Evolutionary conservation across 306 rosid species (phyloP).

Genomic region (Castanea mollissima): DNA sequence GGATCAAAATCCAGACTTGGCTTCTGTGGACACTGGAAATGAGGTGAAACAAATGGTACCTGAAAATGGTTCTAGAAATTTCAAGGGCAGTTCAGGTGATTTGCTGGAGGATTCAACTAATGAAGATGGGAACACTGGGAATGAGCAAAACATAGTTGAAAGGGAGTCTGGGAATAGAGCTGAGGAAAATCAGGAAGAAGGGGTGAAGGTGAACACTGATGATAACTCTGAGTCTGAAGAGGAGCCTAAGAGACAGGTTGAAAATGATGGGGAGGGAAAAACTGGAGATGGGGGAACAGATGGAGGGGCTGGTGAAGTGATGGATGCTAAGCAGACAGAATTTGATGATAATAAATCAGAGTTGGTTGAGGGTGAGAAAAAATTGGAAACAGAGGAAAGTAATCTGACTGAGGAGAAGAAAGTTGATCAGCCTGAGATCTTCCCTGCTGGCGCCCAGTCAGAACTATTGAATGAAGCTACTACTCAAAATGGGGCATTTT

Average conservation of each 20-base stretch:
- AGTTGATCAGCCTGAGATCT: conserved; percentile 30
- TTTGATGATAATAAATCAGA: conserved; percentile 27
- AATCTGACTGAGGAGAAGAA: conserved; percentile 38
- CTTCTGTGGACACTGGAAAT: conserved; percentile 36
- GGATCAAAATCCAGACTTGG: conserved; percentile 44
- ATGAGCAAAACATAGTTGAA: conserved; percentile 24
- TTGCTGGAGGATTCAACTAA: conserved; percentile 29
- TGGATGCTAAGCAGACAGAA: conserved; percentile 28
- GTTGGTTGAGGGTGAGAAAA: conserved; percentile 22
- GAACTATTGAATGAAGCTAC: conserved; percentile 41
- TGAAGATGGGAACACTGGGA: conserved; percentile 28
- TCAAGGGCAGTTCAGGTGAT: conserved; percentile 43
- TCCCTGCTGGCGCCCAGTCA: background rate
- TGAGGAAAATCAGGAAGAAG: conserved; percentile 27
- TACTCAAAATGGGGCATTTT: conserved; percentile 45
- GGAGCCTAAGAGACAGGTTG: background rate
- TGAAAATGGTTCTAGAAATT: conserved; percentile 31
- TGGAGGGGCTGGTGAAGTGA: conserved; percentile 20
- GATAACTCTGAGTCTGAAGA: conserved; percentile 22
- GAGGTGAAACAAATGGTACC: conserved; percentile 34
- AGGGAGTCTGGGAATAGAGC: conserved; percentile 23
- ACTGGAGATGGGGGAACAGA: conserved; percentile 22
- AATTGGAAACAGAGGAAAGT: conserved; percentile 31
- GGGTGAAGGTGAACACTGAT: conserved; percentile 18
- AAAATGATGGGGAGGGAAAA: conserved; percentile 13